A percentile compares a stretch with the other conserved stretches of the same genome.
These are phyloP conservation scores for Lithospermum erythrorhizon DNA, from an alignment of 257 asterid genomes.

Conservation along the genomic window DNA sequence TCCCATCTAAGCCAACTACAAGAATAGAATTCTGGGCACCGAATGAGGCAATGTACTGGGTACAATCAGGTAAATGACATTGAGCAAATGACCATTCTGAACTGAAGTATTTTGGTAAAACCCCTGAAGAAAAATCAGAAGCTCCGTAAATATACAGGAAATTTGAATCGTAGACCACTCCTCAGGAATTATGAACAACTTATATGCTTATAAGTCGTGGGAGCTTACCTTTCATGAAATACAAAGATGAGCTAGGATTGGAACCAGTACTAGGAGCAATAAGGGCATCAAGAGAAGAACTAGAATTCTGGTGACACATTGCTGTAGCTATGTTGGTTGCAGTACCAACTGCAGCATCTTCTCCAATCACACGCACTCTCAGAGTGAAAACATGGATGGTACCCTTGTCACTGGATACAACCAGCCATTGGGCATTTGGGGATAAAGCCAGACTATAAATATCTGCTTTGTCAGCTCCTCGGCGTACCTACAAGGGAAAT, in stretches of 20 bases:
- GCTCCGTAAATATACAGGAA: slow-evolving; percentile 7
- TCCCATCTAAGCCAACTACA: slow-evolving; percentile 70
- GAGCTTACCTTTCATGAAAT: slow-evolving; percentile 78
- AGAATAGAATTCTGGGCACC: slow-evolving; percentile 61
- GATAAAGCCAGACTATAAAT: slow-evolving; percentile 72
- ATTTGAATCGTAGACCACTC: neutral
- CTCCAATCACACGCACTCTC: slow-evolving; percentile 66
- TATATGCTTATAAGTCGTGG: neutral
- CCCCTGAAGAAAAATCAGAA: slow-evolving; percentile 39
- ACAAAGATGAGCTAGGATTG: slow-evolving; percentile 77
- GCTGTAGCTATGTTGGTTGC: slow-evolving; percentile 34
- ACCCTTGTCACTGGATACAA: slow-evolving; percentile 89
- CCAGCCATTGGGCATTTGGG: slow-evolving; percentile 87
- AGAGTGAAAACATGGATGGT: slow-evolving; percentile 89
- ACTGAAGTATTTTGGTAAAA: slow-evolving; percentile 85
- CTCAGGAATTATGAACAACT: neutral
- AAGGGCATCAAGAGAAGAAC: slow-evolving; percentile 63
- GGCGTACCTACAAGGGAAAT: slow-evolving; percentile 63
- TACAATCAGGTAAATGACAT: slow-evolving; percentile 64
- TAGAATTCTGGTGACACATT: slow-evolving; percentile 39
- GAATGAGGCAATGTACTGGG: slow-evolving; percentile 65
- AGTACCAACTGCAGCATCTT: slow-evolving; percentile 41
- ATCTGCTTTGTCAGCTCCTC: slow-evolving; percentile 87
- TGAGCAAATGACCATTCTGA: slow-evolving; percentile 98
- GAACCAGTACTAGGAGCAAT: slow-evolving; percentile 56